Conservation (phyloP, 805 yeast species). For the Pichia nanzhaoensis region DNA sequence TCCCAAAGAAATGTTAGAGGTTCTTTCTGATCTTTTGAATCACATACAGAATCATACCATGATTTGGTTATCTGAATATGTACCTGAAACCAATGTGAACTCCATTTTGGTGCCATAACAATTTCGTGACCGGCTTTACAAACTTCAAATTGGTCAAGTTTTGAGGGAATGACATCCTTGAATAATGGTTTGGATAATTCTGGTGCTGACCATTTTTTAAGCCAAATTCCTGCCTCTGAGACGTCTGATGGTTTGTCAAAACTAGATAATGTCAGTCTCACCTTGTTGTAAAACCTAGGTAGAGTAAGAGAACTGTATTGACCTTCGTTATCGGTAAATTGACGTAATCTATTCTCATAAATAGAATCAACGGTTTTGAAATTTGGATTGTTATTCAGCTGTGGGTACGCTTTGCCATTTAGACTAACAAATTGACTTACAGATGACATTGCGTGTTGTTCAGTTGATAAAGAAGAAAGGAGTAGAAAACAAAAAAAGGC, state of each 20-base stretch:
- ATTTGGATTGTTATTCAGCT: constrained; percentile 46
- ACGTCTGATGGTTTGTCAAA: constrained; percentile 19
- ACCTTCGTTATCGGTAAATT: constrained; percentile 69
- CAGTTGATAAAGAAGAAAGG: too few species aligned
- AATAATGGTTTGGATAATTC: constrained; percentile 60
- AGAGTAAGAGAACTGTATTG: constrained; percentile 64
- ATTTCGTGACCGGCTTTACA: constrained; percentile 68
- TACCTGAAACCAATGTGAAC: constrained; percentile 88
- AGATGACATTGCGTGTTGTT: background rate
- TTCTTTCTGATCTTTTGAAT: constrained; percentile 3
- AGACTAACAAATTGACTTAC: background rate
- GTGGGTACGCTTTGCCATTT: constrained; percentile 30
- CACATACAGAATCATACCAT: constrained; percentile 44
- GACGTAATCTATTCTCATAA: constrained; percentile 66
- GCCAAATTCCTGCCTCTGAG: constrained; percentile 37
- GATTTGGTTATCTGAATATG: constrained; percentile 54
- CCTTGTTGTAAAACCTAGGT: constrained; percentile 71
- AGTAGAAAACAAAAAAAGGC: too few species aligned
- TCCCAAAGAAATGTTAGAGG: constrained; percentile 47
- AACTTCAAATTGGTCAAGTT: constrained; percentile 43
- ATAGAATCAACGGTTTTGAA: constrained; percentile 72
- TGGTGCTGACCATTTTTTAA: constrained; percentile 70
- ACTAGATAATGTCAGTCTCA: constrained; percentile 31
- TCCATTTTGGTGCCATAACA: constrained; percentile 83
- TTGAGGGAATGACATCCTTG: constrained; percentile 45